Base-by-base conservation (phyloP, 352 stramenopile species). In the Phytophthora litchii region DNA sequence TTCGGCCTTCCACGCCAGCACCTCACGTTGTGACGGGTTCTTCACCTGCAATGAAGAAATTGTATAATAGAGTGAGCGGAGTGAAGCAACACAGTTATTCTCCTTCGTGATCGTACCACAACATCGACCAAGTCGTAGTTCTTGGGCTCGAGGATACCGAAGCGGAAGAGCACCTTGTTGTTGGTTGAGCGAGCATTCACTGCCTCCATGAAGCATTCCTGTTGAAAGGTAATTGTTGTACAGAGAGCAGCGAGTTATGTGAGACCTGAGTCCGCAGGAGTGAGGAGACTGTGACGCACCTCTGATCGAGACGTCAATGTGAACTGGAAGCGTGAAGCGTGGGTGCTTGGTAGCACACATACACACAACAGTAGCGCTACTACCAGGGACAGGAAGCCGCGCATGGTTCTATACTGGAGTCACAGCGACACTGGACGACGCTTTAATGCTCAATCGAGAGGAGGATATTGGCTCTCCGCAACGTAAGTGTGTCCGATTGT, bases 101-200 rank as follows among this genome's bases (percentile, higher is more conserved):
- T 27, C 23, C 5, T 5, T 42, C 35, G 12, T 45, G 17, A 35
- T 37, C 66, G 27, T 73, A 86, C 76, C 60, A 62, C 61, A 14
- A 85, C 71, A 52, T 88, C 71, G 27, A 88, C 68, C 21, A 83
- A 47, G 36, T 88, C 78, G 56, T 80, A 84, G 16, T 41, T 54
- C 47, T 78, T 77, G 19, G 78, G 70, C 52, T 88, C 78, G 3
- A 86, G 32, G 40, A 88, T 73, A 16, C 71, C 78, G 34, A 88
- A 88, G 52, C 78, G 78, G 52, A 86, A 83, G 25, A 88, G 76
- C 59, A 88, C 56, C 44, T 77, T 84, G 53, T 83, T 88, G 59
- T 83, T 64, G 32, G 73, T 75, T 13, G 78, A 44, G 10, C 75
- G 67, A n/a, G 75, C 74, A 20, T 83, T 74, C 44, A 88, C 76